These are phyloP conservation scores for Exutisphaerella laricina DNA, from an alignment of 2,329 filamentous ascomycete species.

Conservation along the genomic window DNA sequence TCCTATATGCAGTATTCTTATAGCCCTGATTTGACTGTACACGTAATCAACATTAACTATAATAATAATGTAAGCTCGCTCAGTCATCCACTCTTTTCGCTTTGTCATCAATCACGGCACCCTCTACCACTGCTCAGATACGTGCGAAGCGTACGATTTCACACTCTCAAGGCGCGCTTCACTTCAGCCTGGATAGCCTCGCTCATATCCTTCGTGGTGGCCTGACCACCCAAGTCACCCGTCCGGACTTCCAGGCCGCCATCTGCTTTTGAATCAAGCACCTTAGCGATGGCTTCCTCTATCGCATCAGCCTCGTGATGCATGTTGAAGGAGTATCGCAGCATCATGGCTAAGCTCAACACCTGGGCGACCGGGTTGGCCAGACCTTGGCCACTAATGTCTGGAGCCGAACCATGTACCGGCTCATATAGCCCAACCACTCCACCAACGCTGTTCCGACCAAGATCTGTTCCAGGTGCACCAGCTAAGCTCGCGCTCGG, in stretches of 20 bases:
- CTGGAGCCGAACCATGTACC: conserved; percentile 32
- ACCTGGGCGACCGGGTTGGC: conserved; percentile 33
- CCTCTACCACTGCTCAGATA: too few relatives aligned
- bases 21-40: too few relatives aligned
- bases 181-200: conserved; percentile 35
- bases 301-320: conserved; percentile 38
- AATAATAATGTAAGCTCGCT: too few relatives aligned
- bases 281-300: conserved; percentile 46
- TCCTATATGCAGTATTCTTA: too few relatives aligned
- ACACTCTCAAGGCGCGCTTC: conserved; percentile 19
- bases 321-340: conserved; percentile 34
- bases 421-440: conserved; percentile 34
- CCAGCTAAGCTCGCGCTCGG: conserved; percentile 39
- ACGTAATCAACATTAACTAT: too few relatives aligned
- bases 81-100: too few relatives aligned
- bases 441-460: conserved; percentile 38
- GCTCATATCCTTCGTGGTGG: conserved; percentile 40
- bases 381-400: conserved; percentile 32
- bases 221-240: conserved; percentile 49
- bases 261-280: conserved; percentile 50
- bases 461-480: conserved; percentile 24
- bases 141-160: too few relatives aligned
- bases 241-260: conserved; percentile 50
- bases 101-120: too few relatives aligned
- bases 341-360: conserved; percentile 33